phyloP scores from a whole-genome alignment of 73 alveolate genomes.

The Paramecium sonneborni region DNA sequence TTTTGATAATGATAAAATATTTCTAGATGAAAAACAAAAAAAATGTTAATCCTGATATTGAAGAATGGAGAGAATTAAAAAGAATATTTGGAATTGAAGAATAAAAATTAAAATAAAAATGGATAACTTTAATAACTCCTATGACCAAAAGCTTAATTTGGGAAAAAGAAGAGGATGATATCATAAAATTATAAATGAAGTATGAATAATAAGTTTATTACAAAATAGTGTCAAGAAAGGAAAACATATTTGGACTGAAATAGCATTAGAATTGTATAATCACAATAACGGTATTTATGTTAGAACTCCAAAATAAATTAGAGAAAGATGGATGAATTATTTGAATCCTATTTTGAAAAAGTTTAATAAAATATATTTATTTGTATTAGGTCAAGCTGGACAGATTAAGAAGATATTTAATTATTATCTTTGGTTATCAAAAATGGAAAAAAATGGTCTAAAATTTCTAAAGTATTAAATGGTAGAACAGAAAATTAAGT shows the following conservation, averaged over 20 bases:
- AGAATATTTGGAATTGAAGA: background rate
- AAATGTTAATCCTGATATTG: background rate
- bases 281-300: background rate
- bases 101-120: background rate
- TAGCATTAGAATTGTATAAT: background rate
- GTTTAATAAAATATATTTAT: background rate
- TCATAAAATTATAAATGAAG: background rate
- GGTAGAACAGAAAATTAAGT: slow-evolving; percentile 92
- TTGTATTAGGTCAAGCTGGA: slow-evolving; percentile 69
- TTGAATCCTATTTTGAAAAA: slow-evolving; percentile 83
- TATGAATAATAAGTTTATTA: background rate
- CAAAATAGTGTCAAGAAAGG: background rate
- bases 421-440: slow-evolving; percentile 75
- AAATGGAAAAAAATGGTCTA: slow-evolving; percentile 90
- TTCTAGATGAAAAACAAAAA: background rate
- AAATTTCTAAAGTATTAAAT: slow-evolving; percentile 74
- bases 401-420: slow-evolving; percentile 81
- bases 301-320: slow-evolving; percentile 72
- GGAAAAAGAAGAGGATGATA: slow-evolving; percentile 1
- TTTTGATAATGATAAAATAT: background rate
- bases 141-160: background rate
- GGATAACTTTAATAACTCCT: slow-evolving; percentile 8
- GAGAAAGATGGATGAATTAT: slow-evolving; percentile 91
- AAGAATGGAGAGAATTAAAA: background rate
- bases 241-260: background rate